phyloP scores from a whole-genome alignment of 306 rosid species.

The Morella rubra region DNA sequence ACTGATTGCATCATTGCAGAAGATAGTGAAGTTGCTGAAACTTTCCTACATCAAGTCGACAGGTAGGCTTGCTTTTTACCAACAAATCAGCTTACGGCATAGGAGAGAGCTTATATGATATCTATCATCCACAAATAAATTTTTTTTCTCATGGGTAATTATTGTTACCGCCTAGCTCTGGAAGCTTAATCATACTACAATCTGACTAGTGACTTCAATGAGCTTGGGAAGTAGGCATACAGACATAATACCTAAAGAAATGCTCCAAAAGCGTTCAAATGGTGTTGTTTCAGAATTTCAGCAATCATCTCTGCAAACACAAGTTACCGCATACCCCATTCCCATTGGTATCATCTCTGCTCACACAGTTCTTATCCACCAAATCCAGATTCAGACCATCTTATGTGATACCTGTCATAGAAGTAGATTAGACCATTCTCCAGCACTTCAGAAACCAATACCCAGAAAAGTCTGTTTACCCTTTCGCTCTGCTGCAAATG shows the following conservation, averaged over 20 bases:
- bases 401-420: neutral
- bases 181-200: neutral
- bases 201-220: neutral
- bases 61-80: slow-evolving; percentile 42
- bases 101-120: neutral
- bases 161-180: neutral
- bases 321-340: neutral
- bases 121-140: neutral
- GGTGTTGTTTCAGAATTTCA: neutral
- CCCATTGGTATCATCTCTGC: neutral
- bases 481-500: neutral
- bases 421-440: neutral
- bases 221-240: neutral
- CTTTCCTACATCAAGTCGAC: slow-evolving; percentile 66
- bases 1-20: slow-evolving; percentile 79
- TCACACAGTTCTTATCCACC: neutral
- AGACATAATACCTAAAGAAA: neutral
- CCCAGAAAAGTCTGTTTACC: neutral
- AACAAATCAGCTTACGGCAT: neutral
- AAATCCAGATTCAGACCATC: neutral
- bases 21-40: slow-evolving; percentile 63
- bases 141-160: neutral
- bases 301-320: neutral
- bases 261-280: neutral
- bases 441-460: neutral